phyloP scores from a whole-genome alignment of 176 grass and related monocot genomes.

The Aegilops tauschii region DNA sequence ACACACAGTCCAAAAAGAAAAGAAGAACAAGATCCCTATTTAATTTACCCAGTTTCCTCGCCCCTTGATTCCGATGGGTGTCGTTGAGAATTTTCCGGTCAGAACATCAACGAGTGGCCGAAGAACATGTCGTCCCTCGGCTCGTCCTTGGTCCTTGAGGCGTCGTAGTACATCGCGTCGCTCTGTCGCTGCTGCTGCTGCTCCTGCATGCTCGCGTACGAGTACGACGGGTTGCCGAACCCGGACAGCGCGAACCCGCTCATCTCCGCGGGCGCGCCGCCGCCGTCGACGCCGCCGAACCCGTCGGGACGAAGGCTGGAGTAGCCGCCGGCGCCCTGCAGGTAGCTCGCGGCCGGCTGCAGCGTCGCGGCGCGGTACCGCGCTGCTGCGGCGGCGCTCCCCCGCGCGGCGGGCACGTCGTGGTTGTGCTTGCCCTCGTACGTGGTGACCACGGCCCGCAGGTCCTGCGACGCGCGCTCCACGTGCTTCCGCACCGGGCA shows the following conservation, averaged over 20 bases:
- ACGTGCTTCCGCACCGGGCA: conserved; percentile 91
- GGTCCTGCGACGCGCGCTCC: conserved; percentile 86
- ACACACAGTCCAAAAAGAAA: not conserved
- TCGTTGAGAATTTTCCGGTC: not conserved
- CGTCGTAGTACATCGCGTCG: conserved; percentile 32
- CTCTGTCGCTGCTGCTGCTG: conserved; percentile 4
- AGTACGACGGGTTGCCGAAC: conserved; percentile 19
- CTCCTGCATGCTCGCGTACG: not conserved
- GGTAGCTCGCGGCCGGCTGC: not conserved
- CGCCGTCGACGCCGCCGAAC: not conserved
- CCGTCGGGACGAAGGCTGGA: not conserved
- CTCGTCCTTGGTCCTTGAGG: conserved; percentile 41
- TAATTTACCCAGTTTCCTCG: not conserved
- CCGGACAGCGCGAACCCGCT: conserved; percentile 27
- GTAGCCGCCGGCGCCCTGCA: not conserved
- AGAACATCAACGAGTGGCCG: conserved; percentile 35
- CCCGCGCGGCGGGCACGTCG: conserved; percentile 72
- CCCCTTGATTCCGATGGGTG: not conserved
- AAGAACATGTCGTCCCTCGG: conserved; percentile 46
- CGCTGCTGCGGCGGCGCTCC: conserved; percentile 30
- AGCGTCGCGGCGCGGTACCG: conserved; percentile 26
- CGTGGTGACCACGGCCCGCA: conserved; percentile 74
- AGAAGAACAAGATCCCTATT: not conserved
- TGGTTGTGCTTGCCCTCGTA: conserved; percentile 96
- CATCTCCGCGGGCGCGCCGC: not conserved